These are phyloP conservation scores for Penicillium sp. DNA, from an alignment of 2,329 filamentous ascomycete genomes.

Conservation along the genomic window DNA sequence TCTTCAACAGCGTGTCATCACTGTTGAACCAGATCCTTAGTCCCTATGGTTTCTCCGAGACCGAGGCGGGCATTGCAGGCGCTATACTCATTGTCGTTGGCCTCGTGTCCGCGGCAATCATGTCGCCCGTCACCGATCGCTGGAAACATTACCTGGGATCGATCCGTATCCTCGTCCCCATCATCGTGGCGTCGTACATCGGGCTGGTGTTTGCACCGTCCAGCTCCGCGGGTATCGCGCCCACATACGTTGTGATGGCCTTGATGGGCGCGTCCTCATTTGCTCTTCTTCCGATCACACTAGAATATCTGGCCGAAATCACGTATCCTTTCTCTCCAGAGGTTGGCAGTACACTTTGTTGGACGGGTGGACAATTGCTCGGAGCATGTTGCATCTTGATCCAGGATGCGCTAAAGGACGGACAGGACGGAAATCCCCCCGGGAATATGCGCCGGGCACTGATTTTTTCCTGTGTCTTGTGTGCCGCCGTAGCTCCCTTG, in stretches of 20 bases:
- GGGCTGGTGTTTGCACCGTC: slow-evolving; percentile 73
- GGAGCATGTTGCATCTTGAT: slow-evolving; percentile 80
- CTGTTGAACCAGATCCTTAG: slow-evolving; percentile 84
- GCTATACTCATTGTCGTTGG: slow-evolving; percentile 86
- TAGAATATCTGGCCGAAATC: slow-evolving; percentile 83
- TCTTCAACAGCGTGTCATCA: slow-evolving; percentile 88
- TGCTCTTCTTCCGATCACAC: slow-evolving; percentile 70
- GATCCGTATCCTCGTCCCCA: slow-evolving; percentile 67
- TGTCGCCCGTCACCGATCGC: slow-evolving; percentile 75
- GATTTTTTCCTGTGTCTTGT: slow-evolving; percentile 71
- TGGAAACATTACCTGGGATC: slow-evolving; percentile 71
- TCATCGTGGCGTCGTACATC: slow-evolving; percentile 69
- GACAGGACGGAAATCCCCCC: slow-evolving; percentile 51
- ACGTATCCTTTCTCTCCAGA: slow-evolving; percentile 83
- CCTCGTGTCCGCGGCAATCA: slow-evolving; percentile 67
- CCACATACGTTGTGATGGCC: slow-evolving; percentile 68
- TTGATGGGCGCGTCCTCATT: slow-evolving; percentile 76
- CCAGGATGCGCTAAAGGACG: slow-evolving; percentile 63
- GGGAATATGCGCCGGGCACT: slow-evolving; percentile 68
- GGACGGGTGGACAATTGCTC: slow-evolving; percentile 78
- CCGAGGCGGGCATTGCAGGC: slow-evolving; percentile 81
- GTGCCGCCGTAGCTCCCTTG: slow-evolving; percentile 58
- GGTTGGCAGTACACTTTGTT: slow-evolving; percentile 74
- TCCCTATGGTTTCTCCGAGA: slow-evolving; percentile 78
- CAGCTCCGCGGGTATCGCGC: slow-evolving; percentile 42